Evolutionary conservation across 2,329 filamentous ascomycete genomes (phyloP).

Genomic region (Pseudogymnoascus sp.): DNA sequence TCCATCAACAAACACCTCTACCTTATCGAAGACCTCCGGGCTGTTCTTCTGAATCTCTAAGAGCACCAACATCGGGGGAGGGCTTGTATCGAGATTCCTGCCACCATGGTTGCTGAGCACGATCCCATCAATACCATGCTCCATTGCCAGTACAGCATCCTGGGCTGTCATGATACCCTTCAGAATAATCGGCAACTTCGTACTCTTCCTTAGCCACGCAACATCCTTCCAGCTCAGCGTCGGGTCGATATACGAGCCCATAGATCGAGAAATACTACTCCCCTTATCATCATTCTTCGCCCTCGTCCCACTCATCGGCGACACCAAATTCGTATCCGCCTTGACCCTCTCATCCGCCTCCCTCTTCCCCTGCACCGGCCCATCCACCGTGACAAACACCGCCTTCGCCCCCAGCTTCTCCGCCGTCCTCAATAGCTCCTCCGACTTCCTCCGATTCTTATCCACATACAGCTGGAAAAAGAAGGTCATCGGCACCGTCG

Average conservation of each 20-base stretch:
- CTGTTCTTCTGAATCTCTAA: constrained; percentile 55
- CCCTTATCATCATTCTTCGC: constrained; percentile 46
- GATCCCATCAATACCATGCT: constrained; percentile 56
- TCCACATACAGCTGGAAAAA: constrained; percentile 59
- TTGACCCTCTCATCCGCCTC: constrained; percentile 38
- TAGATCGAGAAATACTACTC: constrained; percentile 44
- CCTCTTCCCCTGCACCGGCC: constrained; percentile 48
- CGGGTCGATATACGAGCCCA: constrained; percentile 50
- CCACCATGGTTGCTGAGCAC: constrained; percentile 66
- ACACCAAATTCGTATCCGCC: constrained; percentile 38
- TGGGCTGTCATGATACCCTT: constrained; percentile 63
- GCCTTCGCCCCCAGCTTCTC: constrained; percentile 40
- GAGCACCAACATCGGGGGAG: constrained; percentile 49
- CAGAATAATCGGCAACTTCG: constrained; percentile 49
- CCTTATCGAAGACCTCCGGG: constrained; percentile 48
- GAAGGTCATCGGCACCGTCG: constrained; percentile 28
- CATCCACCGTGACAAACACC: constrained; percentile 51
- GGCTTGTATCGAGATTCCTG: constrained; percentile 41
- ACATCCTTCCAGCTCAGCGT: constrained; percentile 56
- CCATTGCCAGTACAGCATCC: constrained; percentile 53
- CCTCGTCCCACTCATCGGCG: constrained; percentile 42
- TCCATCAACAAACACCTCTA: constrained; percentile 58
- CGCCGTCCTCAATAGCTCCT: constrained; percentile 39
- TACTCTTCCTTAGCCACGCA: constrained; percentile 52
- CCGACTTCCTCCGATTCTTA: constrained; percentile 43